Base-by-base conservation (phyloP, 768 basidiomycete genomes). In the Podaxis rugospora region DNA sequence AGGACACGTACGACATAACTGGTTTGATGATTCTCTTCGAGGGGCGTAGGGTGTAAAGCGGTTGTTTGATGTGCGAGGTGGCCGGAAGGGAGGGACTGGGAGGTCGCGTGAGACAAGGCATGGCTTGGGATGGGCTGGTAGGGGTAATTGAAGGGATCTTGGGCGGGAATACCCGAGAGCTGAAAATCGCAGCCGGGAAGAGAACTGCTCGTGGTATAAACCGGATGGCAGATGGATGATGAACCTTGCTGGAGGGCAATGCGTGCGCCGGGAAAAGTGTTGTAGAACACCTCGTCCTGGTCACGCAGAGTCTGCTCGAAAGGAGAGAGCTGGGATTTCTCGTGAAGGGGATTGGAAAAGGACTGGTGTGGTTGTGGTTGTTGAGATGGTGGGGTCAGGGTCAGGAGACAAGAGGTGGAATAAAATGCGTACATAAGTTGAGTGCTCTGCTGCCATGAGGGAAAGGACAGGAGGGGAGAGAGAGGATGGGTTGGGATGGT, bases 201-300 rank as follows among this genome's bases (percentile, higher is more conserved):
- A 54, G 11, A 32, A 16, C 37, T 42, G 14, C n/a, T 14, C 16
- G 16, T 14, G 13, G 16, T 4, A 51, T 42, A 18, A 9, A 2
- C 13, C n/a, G 36, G 28, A 47, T 7, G 51, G 51, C 58, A 58
- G 47, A 9, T 9, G 16, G 44, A 23, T 5, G 28, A 14, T 5
- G 28, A 14, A 14, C 11, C 28, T 5, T 35, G 39, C 14, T 49
- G 13, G 37, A 35, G 27, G 37, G 58, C 57, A n/a, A 25, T 39
- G 44, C 59, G 64, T n/a, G 66, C 66, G 21, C 36, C 64, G 16
- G 66, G 66, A 37, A 67, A 67, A 16, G 64, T 65, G 21, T 28
- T 66, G 62, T 75, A 79, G 63, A 79, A 80, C 51, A 65, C 61
- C 23, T 75, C 74, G 62, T 79, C 79, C 18, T 72, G 66, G 32